These are phyloP conservation scores for Whalleya microplaca DNA, from an alignment of 2,329 filamentous ascomycete species.

Conservation along the genomic window DNA sequence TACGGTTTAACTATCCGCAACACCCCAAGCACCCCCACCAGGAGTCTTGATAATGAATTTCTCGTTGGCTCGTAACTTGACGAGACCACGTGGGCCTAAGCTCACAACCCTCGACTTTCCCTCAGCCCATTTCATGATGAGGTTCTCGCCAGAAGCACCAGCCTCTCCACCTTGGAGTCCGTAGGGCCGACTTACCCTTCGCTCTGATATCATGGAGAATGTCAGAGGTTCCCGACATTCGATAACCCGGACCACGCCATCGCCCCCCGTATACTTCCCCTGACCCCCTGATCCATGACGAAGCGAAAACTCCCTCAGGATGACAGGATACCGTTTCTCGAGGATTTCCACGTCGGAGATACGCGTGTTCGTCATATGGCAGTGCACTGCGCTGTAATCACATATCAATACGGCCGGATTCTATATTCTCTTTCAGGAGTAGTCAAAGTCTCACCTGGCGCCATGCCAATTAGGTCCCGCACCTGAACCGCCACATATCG, in stretches of 20 bases:
- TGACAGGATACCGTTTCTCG: constrained; percentile 69
- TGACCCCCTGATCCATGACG: constrained; percentile 59
- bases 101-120: constrained; percentile 49
- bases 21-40: constrained; percentile 58
- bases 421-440: not conserved
- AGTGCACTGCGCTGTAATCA: constrained; percentile 62
- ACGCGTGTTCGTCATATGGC: constrained; percentile 76
- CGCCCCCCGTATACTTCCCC: constrained; percentile 65
- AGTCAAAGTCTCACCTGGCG: constrained; percentile 38
- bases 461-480: constrained; percentile 70
- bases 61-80: constrained; percentile 60
- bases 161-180: constrained; percentile 72
- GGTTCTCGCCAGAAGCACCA: constrained; percentile 67
- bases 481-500: constrained; percentile 72
- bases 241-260: constrained; percentile 71
- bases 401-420: not conserved
- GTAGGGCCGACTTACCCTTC: constrained; percentile 71
- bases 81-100: constrained; percentile 63
- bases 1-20: too few relatives aligned
- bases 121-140: constrained; percentile 57
- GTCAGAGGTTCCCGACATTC: constrained; percentile 72
- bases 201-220: constrained; percentile 72
- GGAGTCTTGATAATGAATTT: constrained; percentile 64
- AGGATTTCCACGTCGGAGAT: constrained; percentile 75
- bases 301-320: constrained; percentile 66